phyloP scores from a whole-genome alignment of 2,329 filamentous ascomycete species.

The Ceratocystis destructans region DNA sequence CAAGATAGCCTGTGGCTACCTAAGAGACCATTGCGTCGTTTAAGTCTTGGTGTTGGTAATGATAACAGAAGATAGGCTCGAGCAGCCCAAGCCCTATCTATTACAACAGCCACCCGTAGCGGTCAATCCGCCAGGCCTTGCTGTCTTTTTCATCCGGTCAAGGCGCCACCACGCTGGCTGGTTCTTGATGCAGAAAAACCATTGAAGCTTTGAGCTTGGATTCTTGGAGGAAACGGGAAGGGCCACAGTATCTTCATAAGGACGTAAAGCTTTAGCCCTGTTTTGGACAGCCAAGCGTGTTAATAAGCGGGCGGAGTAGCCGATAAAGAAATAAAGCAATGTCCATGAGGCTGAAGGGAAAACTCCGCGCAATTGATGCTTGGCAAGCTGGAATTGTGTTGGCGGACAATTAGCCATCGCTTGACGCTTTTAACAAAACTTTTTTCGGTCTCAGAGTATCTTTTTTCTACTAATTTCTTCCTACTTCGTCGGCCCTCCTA shows the following conservation, averaged over 20 bases:
- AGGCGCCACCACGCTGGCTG: not conserved
- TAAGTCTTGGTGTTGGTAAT: not conserved
- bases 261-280: no score
- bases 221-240: not conserved
- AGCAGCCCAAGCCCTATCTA: not conserved
- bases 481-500: not conserved
- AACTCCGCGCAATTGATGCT: not conserved
- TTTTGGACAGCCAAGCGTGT: not conserved
- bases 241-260: not conserved
- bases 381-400: no score
- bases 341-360: not conserved
- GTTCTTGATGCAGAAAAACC: not conserved
- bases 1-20: no score
- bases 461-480: not conserved
- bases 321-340: not conserved
- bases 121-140: not conserved
- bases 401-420: no score
- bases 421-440: not conserved
- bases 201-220: not conserved
- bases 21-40: not conserved
- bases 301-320: not conserved
- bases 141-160: not conserved
- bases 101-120: not conserved
- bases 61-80: not conserved
- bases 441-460: not conserved